Base-by-base conservation (phyloP, 345 rosid species). In the Euphorbia peplus region DNA sequence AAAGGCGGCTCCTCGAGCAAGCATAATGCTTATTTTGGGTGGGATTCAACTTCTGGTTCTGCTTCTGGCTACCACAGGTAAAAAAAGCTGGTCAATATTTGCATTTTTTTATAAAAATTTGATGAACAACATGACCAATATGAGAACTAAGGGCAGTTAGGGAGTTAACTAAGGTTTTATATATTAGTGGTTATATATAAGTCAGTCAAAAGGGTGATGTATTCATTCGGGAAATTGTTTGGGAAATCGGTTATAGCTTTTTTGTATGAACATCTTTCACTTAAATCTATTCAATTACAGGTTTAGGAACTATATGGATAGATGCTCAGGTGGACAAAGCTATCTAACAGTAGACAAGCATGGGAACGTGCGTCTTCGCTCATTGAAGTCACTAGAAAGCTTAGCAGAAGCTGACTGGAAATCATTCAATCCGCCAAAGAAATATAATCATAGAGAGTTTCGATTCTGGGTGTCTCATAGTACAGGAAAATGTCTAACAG, bases 1-100 rank as follows among this genome's bases (percentile, higher is more conserved):
- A 63, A 62, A 56, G 85, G 85, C 0, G 84, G 80, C 32, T 56
- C 70, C 0, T 85, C 85, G 1, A 8, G 69, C 13, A 19, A 72
- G 8, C 56, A 74, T 53, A 83, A 86, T 52, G 75, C 80, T 57
- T 86, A 80, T 22, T 85, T 59, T 74, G 90, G 90, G 22, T 83
- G 90, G 86, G 55, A 83, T 39, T 85, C 85, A 13, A 72, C 79
- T 69, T 83, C 86, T 19, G 84, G 87, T 71, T 80, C 87, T 2
- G 78, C 73, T 74, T 76, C 86, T 64, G 83, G 81, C 25, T 82
- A 73, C 72, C 86, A 82, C 60, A 80, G 86, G 86, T 81, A 56
- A 21, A 3, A 3, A 35, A 39, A 39, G 5, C 42, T 32, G 4
- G 3, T 32, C 11, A 39, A 39, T 5, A 8, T 39, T 39, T 39